A percentile compares a stretch with the other conserved stretches of the same genome.
These are phyloP conservation scores for Chlorella sorokiniana DNA, from an alignment of 139 green algal genomes.

Conservation along the genomic window DNA sequence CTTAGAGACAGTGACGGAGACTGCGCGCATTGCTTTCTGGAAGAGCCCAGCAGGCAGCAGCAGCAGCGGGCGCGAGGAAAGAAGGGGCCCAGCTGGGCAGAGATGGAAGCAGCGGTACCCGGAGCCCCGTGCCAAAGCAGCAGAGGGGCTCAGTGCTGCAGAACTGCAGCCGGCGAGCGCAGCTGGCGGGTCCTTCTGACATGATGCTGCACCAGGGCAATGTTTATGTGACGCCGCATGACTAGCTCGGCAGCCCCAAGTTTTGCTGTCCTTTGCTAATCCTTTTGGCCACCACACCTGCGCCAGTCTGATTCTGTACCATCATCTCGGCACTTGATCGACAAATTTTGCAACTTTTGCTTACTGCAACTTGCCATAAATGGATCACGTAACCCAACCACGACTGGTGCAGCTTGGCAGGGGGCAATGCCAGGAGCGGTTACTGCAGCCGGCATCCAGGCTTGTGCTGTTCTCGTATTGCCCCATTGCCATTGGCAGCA, in stretches of 20 bases:
- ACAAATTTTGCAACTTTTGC: not conserved
- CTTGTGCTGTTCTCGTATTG: not conserved
- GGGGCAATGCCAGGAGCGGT: no score
- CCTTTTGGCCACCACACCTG: no score
- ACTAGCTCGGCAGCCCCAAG: no score
- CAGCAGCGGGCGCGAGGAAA: not conserved
- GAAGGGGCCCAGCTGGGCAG: not conserved
- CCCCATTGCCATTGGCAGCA: no score
- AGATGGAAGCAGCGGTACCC: not conserved
- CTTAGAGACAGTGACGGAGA: conserved; percentile 42
- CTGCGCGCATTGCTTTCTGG: conserved; percentile 34
- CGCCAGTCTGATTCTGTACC: no score
- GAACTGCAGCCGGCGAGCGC: not conserved
- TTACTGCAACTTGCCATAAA: not conserved
- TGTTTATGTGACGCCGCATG: conserved; percentile 25
- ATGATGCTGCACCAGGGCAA: conserved; percentile 27
- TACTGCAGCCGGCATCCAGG: not conserved
- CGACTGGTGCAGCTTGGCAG: no score
- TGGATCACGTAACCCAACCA: no score
- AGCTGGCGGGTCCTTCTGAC: conserved; percentile 11
- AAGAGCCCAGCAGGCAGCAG: conserved; percentile 17
- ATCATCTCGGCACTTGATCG: no score
- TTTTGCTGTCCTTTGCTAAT: no score
- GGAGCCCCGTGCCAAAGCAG: not conserved
- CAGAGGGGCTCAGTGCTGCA: conserved; percentile 1